Conservation (phyloP, 1,139 yeast species). For the Candida glucosophila region DNA sequence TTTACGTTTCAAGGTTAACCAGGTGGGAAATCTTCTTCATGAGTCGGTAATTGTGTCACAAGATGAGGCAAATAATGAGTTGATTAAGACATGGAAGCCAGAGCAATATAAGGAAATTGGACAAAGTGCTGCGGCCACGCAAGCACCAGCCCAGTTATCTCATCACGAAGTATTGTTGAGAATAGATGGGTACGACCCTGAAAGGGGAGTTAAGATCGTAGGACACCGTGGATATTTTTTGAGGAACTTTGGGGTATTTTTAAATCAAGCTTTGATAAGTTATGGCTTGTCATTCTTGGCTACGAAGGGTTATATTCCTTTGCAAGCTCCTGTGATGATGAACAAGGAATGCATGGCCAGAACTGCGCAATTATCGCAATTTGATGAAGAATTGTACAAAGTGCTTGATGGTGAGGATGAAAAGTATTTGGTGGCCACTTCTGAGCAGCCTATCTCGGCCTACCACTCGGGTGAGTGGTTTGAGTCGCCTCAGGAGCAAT, state of each 20-base stretch:
- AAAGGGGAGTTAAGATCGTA: conserved; percentile 94
- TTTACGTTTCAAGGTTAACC: conserved; percentile 73
- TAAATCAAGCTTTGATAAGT: conserved; percentile 96
- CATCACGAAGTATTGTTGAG: conserved; percentile 94
- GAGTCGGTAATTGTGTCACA: conserved; percentile 79
- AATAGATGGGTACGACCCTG: conserved; percentile 97
- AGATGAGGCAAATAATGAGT: conserved; percentile 85
- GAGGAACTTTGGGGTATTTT: conserved; percentile 90
- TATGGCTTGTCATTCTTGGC: conserved; percentile 85
- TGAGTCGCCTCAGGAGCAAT: conserved; percentile 93
- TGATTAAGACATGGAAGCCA: conserved; percentile 85
- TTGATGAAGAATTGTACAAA: conserved; percentile 95
- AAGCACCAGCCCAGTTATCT: conserved; percentile 71
- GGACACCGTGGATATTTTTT: conserved; percentile 99
- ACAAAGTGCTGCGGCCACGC: conserved; percentile 63
- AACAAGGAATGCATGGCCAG: conserved; percentile 99
- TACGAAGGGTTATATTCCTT: conserved; percentile 72
- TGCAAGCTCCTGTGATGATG: conserved; percentile 99
- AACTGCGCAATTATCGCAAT: conserved; percentile 96
- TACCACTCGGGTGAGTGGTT: conserved; percentile 98
- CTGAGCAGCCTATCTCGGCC: conserved; percentile 98
- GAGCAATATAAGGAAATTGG: conserved; percentile 45
- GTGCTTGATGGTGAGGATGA: conserved; percentile 96
- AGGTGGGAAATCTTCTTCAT: conserved; percentile 90
- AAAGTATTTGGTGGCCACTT: conserved; percentile 95